These are phyloP conservation scores for Boechera stricta DNA, from an alignment of 345 rosid species.

Conservation along the genomic window DNA sequence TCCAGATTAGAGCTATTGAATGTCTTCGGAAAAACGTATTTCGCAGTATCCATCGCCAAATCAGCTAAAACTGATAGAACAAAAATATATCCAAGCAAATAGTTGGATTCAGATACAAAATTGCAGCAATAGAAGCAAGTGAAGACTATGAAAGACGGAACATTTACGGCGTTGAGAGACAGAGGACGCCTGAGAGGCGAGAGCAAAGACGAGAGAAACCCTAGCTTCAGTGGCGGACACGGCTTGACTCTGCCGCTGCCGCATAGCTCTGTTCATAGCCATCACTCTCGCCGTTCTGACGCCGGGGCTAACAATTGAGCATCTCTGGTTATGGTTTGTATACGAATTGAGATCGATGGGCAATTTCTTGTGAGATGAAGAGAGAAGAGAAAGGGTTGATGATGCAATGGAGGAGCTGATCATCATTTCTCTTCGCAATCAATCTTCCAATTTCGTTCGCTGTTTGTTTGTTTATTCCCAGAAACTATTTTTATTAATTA, in stretches of 20 bases:
- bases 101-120: not conserved
- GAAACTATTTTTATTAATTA: not conserved
- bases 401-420: conserved; percentile 16
- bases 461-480: not conserved
- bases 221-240: conserved; percentile 73
- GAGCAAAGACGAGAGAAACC: conserved; percentile 78
- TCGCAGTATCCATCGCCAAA: conserved; percentile 71
- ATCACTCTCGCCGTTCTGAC: conserved; percentile 41
- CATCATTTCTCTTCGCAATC: conserved; percentile 35
- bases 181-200: conserved; percentile 68
- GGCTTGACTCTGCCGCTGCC: conserved; percentile 51
- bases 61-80: conserved; percentile 58
- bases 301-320: conserved; percentile 38
- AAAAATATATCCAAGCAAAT: too few relatives aligned
- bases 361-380: conserved; percentile 38
- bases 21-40: conserved; percentile 79
- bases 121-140: not conserved
- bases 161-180: conserved; percentile 84
- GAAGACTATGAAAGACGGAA: conserved; percentile 3
- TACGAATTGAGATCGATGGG: conserved; percentile 13
- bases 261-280: conserved; percentile 40
- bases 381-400: conserved; percentile 37
- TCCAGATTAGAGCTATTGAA: conserved; percentile 69
- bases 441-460: not conserved
- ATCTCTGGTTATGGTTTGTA: conserved; percentile 6